These are phyloP conservation scores for Rhodotorula kratochvilovae DNA, from an alignment of 768 basidiomycete species.

Conservation along the genomic window DNA sequence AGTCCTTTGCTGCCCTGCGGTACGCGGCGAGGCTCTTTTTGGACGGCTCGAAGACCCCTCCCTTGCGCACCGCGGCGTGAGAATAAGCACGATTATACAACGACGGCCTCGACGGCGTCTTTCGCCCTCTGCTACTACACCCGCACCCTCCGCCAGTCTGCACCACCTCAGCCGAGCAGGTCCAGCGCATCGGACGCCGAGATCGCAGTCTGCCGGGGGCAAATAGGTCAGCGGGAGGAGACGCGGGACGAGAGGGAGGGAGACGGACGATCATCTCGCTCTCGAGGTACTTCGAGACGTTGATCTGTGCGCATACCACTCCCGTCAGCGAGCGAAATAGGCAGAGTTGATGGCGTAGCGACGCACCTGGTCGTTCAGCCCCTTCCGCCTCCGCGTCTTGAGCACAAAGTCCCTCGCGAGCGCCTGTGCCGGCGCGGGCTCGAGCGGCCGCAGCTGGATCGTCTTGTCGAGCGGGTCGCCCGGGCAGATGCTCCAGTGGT, in stretches of 20 bases:
- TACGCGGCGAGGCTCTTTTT: no score
- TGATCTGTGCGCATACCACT: slow-evolving; percentile 1
- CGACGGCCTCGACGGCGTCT: neutral
- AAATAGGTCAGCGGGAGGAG: no score
- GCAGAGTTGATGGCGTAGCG: neutral
- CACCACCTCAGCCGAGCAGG: neutral
- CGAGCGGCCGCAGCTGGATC: slow-evolving; percentile 90
- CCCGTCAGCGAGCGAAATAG: neutral
- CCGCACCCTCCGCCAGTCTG: no score
- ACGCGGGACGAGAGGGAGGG: no score
- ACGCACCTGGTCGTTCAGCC: slow-evolving; percentile 73
- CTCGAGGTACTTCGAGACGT: slow-evolving; percentile 34
- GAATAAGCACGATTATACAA: neutral
- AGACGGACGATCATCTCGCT: neutral
- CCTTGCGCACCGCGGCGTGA: neutral
- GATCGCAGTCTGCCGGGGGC: neutral
- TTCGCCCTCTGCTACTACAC: neutral
- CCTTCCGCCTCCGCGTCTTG: slow-evolving; percentile 93
- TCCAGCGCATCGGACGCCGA: neutral
- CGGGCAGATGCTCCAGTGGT: slow-evolving; percentile 99
- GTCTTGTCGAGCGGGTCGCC: slow-evolving; percentile 97
- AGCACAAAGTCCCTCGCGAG: slow-evolving; percentile 90
- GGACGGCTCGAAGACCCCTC: no score
- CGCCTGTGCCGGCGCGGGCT: slow-evolving; percentile 94
- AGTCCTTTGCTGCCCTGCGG: no score